Conservation (phyloP, 257 asterid species). For the Anisodus tanguticus region DNA sequence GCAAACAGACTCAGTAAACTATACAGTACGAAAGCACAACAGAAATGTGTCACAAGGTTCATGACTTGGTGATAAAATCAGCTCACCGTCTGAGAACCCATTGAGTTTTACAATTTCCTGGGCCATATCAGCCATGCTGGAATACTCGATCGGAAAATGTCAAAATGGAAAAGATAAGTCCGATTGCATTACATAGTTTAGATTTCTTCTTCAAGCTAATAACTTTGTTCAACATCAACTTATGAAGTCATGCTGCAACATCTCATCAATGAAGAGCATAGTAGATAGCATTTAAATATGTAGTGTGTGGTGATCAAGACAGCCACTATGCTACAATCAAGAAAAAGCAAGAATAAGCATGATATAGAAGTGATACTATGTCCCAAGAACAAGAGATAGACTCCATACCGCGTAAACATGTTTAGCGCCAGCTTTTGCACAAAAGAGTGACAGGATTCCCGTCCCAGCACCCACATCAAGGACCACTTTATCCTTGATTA, state of each 20-base stretch:
- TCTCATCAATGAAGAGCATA: background rate
- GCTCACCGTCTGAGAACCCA: conserved; percentile 75
- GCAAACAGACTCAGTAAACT: background rate
- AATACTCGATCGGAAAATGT: conserved; percentile 81
- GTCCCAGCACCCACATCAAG: conserved; percentile 99
- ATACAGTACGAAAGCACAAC: background rate
- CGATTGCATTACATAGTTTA: background rate
- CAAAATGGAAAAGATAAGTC: conserved; percentile 10
- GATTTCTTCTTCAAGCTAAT: conserved; percentile 5
- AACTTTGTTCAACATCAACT: background rate
- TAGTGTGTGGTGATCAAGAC: background rate
- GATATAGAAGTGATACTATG: background rate
- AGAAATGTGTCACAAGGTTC: background rate
- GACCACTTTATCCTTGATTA: conserved; percentile 86
- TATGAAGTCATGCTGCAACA: background rate
- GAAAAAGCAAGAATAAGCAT: background rate
- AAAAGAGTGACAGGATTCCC: conserved; percentile 92
- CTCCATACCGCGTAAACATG: conserved; percentile 58
- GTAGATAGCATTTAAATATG: background rate
- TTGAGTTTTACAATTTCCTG: conserved; percentile 71
- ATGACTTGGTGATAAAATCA: background rate
- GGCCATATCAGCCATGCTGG: conserved; percentile 92
- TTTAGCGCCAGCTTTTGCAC: conserved; percentile 95
- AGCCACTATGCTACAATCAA: conserved; percentile 1
- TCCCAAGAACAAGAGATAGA: conserved; percentile 20